Conservation (phyloP, 2,329 filamentous ascomycete species). For the Scolecobasidium constrictum region DNA sequence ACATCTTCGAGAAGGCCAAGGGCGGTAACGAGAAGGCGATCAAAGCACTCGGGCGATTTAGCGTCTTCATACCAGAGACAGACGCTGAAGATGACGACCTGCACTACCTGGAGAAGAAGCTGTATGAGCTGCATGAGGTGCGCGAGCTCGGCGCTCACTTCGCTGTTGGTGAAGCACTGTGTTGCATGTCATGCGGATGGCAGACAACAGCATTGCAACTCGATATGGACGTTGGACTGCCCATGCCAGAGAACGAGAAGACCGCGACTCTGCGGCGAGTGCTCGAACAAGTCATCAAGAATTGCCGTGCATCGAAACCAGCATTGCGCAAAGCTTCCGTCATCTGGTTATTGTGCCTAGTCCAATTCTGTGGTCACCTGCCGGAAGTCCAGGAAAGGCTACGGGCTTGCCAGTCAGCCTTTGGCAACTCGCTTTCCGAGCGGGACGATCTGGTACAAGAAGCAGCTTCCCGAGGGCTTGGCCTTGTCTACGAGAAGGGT, state of each 20-base stretch:
- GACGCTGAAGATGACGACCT: slow-evolving; percentile 20
- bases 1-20: slow-evolving; percentile 59
- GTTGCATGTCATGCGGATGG: slow-evolving; percentile 70
- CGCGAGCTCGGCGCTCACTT: slow-evolving; percentile 84
- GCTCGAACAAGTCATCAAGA: slow-evolving; percentile 61
- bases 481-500: slow-evolving; percentile 90
- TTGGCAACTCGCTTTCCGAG: slow-evolving; percentile 77
- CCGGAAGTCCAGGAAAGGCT: slow-evolving; percentile 61
- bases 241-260: slow-evolving; percentile 5
- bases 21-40: slow-evolving; percentile 76
- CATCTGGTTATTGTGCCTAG: slow-evolving; percentile 86
- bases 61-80: slow-evolving; percentile 47
- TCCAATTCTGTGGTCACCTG: slow-evolving; percentile 82
- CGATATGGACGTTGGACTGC: slow-evolving; percentile 14
- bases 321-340: slow-evolving; percentile 83
- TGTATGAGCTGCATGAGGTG: slow-evolving; percentile 67
- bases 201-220: slow-evolving; percentile 51
- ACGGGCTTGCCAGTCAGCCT: slow-evolving; percentile 71
- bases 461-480: slow-evolving; percentile 79
- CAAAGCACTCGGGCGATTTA: slow-evolving; percentile 65
- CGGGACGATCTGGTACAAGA: slow-evolving; percentile 93
- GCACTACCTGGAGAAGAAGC: slow-evolving; percentile 48
- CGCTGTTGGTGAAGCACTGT: slow-evolving; percentile 77
- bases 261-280: slow-evolving; percentile 35
- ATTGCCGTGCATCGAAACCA: slow-evolving; percentile 78